A percentile compares a stretch with the other conserved stretches of the same genome.
Conservation (phyloP, 2,329 filamentous ascomycete genomes). For the Ophiostoma quercus region DNA sequence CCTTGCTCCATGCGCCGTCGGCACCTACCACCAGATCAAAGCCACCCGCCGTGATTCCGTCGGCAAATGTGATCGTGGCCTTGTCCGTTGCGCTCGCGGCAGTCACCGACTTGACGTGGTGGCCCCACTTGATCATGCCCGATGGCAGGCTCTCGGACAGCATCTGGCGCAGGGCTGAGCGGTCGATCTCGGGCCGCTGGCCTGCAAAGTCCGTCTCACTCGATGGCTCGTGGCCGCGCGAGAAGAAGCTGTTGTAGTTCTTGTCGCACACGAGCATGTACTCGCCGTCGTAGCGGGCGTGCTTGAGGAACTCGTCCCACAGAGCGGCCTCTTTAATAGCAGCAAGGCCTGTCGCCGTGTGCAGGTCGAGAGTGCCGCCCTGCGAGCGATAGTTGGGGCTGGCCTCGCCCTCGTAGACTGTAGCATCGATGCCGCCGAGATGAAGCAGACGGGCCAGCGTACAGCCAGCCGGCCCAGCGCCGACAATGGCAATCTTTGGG, state of each 20-base stretch:
- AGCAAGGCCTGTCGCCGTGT: constrained; percentile 45
- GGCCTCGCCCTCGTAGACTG: constrained; percentile 47
- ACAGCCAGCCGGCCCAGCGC: constrained; percentile 45
- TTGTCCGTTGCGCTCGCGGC: not conserved
- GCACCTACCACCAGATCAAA: constrained; percentile 39
- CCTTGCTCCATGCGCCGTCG: constrained; percentile 39
- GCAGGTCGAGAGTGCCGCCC: constrained; percentile 52
- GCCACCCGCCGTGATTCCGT: not conserved
- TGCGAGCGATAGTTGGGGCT: constrained; percentile 43
- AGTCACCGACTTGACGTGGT: constrained; percentile 39
- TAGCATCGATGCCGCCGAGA: constrained; percentile 41
- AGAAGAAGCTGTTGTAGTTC: constrained; percentile 35
- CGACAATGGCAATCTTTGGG: constrained; percentile 43
- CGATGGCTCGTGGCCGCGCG: constrained; percentile 32
- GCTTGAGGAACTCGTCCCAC: constrained; percentile 45
- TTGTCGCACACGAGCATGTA: constrained; percentile 43
- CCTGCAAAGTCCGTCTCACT: not conserved
- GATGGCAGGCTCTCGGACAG: constrained; percentile 43
- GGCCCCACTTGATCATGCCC: constrained; percentile 44
- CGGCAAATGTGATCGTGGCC: not conserved
- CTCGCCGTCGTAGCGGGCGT: constrained; percentile 49
- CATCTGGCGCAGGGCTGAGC: constrained; percentile 41
- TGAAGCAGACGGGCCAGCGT: constrained; percentile 50
- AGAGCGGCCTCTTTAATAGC: constrained; percentile 48
- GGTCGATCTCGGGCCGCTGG: constrained; percentile 27